Percentiles rank a stretch among this genome's conserved stretches.
Evolutionary conservation across 805 yeast species (phyloP).

Genomic region (Metschnikowia cubensis): DNA sequence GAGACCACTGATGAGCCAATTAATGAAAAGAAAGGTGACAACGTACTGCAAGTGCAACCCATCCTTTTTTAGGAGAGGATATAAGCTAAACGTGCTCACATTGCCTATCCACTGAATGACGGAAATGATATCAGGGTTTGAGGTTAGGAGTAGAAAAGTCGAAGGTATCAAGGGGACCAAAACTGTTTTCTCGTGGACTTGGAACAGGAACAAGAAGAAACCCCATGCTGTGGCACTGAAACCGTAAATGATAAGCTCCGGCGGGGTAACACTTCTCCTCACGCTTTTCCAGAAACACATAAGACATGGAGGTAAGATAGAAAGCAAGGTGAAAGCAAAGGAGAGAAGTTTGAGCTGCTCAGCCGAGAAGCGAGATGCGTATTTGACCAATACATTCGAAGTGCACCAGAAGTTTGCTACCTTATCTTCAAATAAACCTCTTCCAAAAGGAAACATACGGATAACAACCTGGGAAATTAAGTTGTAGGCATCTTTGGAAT

Average conservation of each 20-base stretch:
- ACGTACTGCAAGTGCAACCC: constrained; percentile 68
- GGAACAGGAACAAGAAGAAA: constrained; percentile 86
- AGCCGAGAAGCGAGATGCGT: constrained; percentile 50
- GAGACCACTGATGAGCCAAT: constrained; percentile 74
- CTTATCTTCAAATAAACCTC: constrained; percentile 96
- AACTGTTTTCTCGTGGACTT: constrained; percentile 93
- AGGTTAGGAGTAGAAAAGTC: constrained; percentile 55
- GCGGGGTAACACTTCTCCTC: constrained; percentile 16
- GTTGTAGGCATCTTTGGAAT: constrained; percentile 17
- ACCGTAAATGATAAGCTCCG: constrained; percentile 50
- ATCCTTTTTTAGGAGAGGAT: constrained; percentile 81
- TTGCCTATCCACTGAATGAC: constrained; percentile 86
- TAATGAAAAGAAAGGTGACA: constrained; percentile 57
- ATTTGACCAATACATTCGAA: constrained; percentile 73
- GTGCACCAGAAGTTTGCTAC: constrained; percentile 98
- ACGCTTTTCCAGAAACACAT: constrained; percentile 36
- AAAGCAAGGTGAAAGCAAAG: constrained; percentile 45
- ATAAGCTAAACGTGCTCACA: constrained; percentile 77
- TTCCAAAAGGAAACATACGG: constrained; percentile 84
- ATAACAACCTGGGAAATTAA: constrained; percentile 54
- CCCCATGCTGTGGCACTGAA: constrained; percentile 82
- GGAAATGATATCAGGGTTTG: constrained; percentile 58
- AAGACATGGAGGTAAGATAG: constrained; percentile 31
- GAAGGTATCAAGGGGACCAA: constrained; percentile 85
- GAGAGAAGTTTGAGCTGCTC: constrained; percentile 59